phyloP scores from a whole-genome alignment of 441 rosid genomes.

The Syzygium syzygioides region DNA sequence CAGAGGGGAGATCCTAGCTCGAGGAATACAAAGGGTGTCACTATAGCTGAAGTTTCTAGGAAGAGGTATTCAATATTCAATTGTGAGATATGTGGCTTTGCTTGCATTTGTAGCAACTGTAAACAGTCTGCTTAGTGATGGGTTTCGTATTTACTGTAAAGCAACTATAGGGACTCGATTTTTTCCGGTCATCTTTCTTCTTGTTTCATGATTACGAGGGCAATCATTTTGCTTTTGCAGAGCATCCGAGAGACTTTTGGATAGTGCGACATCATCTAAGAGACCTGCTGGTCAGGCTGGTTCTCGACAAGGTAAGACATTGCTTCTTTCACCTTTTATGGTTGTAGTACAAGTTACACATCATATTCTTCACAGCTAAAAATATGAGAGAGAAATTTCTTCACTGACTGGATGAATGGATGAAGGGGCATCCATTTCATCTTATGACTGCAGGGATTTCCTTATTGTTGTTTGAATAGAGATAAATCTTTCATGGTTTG shows the following conservation, averaged over 20 bases:
- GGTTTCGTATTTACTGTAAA: neutral
- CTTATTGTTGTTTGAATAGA: neutral
- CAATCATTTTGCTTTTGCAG: conserved; percentile 23
- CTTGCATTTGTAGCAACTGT: neutral
- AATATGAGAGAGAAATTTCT: neutral
- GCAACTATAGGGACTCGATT: neutral
- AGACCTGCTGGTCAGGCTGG: conserved; percentile 47
- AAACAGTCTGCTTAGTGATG: neutral
- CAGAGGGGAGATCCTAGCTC: conserved; percentile 58
- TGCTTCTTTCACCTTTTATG: neutral
- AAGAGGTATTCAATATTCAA: conserved; percentile 45
- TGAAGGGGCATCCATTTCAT: neutral
- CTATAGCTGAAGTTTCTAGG: conserved; percentile 56
- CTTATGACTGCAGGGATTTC: neutral
- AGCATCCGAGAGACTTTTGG: conserved; percentile 57
- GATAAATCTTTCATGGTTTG: neutral
- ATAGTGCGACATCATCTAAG: conserved; percentile 56
- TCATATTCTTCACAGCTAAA: neutral
- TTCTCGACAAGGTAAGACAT: conserved; percentile 51
- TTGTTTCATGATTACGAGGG: neutral
- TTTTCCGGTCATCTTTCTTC: neutral
- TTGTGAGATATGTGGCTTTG: neutral
- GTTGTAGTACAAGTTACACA: neutral
- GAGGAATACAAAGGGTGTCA: conserved; percentile 45
- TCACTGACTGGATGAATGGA: neutral